A percentile compares a stretch with the other conserved stretches of the same genome.
phyloP scores from a whole-genome alignment of 495 filamentous ascomycete species.

The Neurospora sp. region DNA sequence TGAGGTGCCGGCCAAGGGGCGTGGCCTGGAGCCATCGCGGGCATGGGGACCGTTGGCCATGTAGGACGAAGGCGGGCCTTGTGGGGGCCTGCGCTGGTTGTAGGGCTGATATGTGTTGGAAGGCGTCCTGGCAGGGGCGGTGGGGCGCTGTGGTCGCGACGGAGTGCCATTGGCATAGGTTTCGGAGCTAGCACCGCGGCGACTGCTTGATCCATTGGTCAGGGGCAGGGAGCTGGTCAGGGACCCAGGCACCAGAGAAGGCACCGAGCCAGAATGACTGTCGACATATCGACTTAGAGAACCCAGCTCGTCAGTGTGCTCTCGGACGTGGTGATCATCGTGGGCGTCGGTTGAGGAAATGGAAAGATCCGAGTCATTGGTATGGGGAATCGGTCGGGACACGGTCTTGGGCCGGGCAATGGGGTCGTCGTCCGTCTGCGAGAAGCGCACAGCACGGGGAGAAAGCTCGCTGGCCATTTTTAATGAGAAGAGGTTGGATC shows the following conservation, averaged over 20 bases:
- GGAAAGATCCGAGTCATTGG: constrained; percentile 55
- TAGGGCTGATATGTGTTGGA: constrained; percentile 42
- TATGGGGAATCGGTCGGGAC: constrained; percentile 33
- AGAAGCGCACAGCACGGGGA: constrained; percentile 44
- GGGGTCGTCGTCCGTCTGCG: constrained; percentile 27
- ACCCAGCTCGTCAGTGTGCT: constrained; percentile 38
- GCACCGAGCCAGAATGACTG: constrained; percentile 22
- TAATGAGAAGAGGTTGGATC: neutral
- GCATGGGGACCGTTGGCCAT: constrained; percentile 54
- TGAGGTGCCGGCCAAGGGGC: constrained; percentile 56
- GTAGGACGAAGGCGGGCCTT: constrained; percentile 20
- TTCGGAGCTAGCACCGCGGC: constrained; percentile 14
- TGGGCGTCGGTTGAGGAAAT: constrained; percentile 52
- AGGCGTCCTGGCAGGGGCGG: constrained; percentile 30
- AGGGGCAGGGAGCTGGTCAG: constrained; percentile 18
- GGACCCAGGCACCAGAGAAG: constrained; percentile 25
- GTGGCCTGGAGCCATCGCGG: constrained; percentile 73
- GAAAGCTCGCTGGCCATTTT: constrained; percentile 33
- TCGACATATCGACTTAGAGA: constrained; percentile 32
- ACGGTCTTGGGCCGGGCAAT: constrained; percentile 20
- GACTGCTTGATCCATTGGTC: constrained; percentile 22
- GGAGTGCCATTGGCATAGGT: constrained; percentile 18
- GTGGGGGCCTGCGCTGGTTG: constrained; percentile 24
- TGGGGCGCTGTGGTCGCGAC: constrained; percentile 24
- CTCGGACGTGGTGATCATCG: constrained; percentile 35